Evolutionary conservation across 163 green algal genomes (phyloP).

Genomic region (Trebouxia gelatinosa): DNA sequence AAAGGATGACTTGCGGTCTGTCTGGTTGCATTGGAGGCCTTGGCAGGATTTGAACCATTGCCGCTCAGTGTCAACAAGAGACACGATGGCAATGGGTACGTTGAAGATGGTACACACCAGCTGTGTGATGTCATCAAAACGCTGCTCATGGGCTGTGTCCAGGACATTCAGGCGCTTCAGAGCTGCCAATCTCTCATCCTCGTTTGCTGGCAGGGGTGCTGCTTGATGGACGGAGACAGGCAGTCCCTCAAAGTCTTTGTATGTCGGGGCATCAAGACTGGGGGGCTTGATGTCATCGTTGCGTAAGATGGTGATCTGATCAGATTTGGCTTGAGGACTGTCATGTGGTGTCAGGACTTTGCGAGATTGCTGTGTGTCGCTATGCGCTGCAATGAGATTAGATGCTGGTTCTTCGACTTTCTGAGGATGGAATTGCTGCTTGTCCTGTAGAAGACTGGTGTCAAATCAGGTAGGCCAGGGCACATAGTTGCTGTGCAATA

Average conservation of each 20-base stretch:
- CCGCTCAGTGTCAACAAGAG: conserved; percentile 70
- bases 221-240: not conserved
- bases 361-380: too few relatives aligned
- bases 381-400: too few relatives aligned
- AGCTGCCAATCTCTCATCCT: not conserved
- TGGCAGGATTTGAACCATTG: conserved; percentile 84
- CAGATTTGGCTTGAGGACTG: too few relatives aligned
- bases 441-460: too few relatives aligned
- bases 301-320: conserved; percentile 1
- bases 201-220: conserved; percentile 12
- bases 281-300: not conserved
- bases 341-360: too few relatives aligned
- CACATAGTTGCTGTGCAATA: too few relatives aligned
- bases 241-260: not conserved
- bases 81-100: conserved; percentile 77
- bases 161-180: not conserved
- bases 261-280: not conserved
- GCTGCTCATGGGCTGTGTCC: conserved; percentile 32
- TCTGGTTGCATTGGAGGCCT: conserved; percentile 52
- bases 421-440: too few relatives aligned
- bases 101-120: conserved; percentile 66
- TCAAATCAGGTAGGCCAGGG: too few relatives aligned
- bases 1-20: conserved; percentile 66
- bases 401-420: too few relatives aligned
- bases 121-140: conserved; percentile 78